Base-by-base conservation (phyloP, 2,329 filamentous ascomycete genomes). In the Penicillium digitatum region DNA sequence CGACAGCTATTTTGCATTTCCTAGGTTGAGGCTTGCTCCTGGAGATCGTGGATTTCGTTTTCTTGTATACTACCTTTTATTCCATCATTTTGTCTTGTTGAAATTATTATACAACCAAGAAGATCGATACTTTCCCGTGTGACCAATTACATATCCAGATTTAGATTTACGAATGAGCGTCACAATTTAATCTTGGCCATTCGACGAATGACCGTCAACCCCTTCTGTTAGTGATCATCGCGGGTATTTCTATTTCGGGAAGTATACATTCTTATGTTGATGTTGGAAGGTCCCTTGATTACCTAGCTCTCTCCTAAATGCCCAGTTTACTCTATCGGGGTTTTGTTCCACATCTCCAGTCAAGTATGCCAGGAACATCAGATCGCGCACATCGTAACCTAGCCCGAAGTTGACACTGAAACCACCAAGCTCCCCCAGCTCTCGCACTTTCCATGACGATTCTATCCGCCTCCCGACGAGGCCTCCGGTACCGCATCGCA, bases 401-500 rank as follows among this genome's bases (percentile, higher is more conserved):
- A 42, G 12, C 24, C 18, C 14, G 10, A 29, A 12, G 5, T 42
- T 43, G 48, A 43, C 10, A 32, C 20, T 20, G 10, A 26, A 14
- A 3, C 27, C 10, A 14, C 14, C 8, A n/a, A n/a, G n/a, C n/a
- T 42, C 14, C 18, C 26, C 54, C 32, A 51, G 45, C 47, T 39
- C 52, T 47, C 46, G 12, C 49, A 49, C 53, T 47, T 52, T 51
- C 42, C 32, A 65, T 65, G 63, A 47, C 45, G 20, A 54, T 48
- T 32, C 22, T 60, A 10, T 48, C 55, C 31, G 27, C 54, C 20
- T 58, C 56, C 42, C 57, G 60, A 48, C 35, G 45, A 48, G 29
- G 55, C 26, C 46, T 58, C 35, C 58, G 56, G 20, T 51, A 46
- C 34, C 65, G 64, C 8, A 38, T 66, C n/a, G 12, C 62, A 20